These are phyloP conservation scores for Colletotrichum sp. DNA, from an alignment of 2,329 filamentous ascomycete species.

Conservation along the genomic window DNA sequence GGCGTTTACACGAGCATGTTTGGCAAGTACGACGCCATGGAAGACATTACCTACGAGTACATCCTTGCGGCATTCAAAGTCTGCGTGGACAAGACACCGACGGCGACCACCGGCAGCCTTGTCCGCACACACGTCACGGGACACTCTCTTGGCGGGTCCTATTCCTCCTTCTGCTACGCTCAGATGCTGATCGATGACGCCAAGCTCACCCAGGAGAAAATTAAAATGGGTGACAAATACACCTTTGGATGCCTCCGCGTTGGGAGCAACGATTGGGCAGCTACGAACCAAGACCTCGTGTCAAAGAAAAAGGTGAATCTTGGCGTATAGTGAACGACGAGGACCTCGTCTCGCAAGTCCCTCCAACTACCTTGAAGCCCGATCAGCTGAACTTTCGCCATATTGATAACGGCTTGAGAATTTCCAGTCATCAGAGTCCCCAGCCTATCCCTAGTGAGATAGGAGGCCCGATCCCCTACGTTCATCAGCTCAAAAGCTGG, in stretches of 20 bases:
- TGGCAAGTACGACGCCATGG: neutral
- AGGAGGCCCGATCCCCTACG: neutral
- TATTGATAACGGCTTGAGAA: neutral
- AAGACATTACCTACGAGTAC: neutral
- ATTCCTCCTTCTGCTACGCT: neutral
- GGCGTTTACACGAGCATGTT: neutral
- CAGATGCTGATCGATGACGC: neutral
- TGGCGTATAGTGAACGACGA: neutral
- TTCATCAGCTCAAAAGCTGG: neutral
- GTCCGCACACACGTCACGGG: neutral
- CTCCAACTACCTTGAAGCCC: neutral
- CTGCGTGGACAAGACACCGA: neutral
- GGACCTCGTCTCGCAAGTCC: neutral
- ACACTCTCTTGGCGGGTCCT: neutral
- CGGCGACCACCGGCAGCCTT: rapidly evolving
- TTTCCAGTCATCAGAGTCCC: neutral
- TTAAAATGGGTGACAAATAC: neutral
- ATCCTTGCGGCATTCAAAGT: neutral
- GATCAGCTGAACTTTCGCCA: neutral
- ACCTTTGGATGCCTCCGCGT: neutral
- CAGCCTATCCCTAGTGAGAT: neutral
- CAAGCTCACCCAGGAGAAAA: neutral
- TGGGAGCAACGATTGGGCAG: neutral
- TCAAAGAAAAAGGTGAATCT: neutral
- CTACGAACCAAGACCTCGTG: neutral